Conservation (phyloP, 306 rosid genomes). For the Fragaria vesca region DNA sequence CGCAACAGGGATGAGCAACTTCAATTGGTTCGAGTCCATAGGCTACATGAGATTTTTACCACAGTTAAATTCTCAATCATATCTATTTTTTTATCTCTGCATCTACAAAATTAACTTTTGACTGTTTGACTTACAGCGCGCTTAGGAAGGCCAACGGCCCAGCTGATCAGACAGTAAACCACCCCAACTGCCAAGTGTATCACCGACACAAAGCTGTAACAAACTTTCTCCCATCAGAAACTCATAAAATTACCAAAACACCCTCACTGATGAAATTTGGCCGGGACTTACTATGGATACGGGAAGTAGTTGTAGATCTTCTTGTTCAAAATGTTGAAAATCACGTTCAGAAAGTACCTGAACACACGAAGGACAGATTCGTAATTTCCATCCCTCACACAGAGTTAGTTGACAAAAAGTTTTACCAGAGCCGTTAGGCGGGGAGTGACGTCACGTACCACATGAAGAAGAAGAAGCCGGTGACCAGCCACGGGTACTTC, state of each 20-base stretch:
- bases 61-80: neutral
- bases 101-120: neutral
- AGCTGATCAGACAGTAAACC: slow-evolving; percentile 50
- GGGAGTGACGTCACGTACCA: slow-evolving; percentile 32
- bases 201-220: slow-evolving; percentile 54
- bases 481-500: slow-evolving; percentile 42
- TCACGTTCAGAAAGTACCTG: slow-evolving; percentile 58
- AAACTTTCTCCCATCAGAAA: neutral
- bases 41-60: slow-evolving; percentile 34
- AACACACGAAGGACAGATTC: neutral
- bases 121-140: slow-evolving; percentile 46
- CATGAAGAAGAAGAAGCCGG: slow-evolving; percentile 63
- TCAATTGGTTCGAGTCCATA: slow-evolving; percentile 40
- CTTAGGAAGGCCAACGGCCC: slow-evolving; percentile 60
- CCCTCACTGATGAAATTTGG: neutral
- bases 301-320: slow-evolving; percentile 60
- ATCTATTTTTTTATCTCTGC: neutral
- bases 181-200: slow-evolving; percentile 51
- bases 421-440: neutral
- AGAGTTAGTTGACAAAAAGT: neutral
- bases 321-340: slow-evolving; percentile 57
- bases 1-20: slow-evolving; percentile 53
- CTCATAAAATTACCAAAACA: neutral
- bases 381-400: neutral
- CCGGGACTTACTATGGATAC: slow-evolving; percentile 42